Percentiles rank a stretch among this genome's conserved stretches.
Conservation (phyloP, 257 asterid species). For the Ehretia macrophylla region DNA sequence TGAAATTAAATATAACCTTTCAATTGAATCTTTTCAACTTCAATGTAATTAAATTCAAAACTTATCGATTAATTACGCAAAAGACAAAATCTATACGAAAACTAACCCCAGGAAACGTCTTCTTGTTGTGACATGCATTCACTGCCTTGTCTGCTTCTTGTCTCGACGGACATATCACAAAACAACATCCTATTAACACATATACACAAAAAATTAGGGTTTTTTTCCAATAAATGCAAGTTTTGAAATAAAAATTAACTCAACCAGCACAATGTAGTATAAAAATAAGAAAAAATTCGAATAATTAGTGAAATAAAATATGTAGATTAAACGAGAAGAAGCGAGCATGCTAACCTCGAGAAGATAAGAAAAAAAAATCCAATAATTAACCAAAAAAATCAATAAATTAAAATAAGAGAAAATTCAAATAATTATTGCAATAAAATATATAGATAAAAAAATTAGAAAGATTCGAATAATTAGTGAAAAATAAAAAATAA, state of each 20-base stretch:
- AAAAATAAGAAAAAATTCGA: conserved; percentile 1
- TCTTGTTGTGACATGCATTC: conserved; percentile 76
- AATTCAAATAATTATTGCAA: conserved; percentile 8
- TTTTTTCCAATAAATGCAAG: conserved; percentile 13
- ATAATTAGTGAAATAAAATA: neutral
- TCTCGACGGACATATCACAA: conserved; percentile 79
- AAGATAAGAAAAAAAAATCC: conserved; percentile 4
- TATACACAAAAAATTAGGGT: conserved; percentile 36
- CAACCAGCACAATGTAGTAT: conserved; percentile 42
- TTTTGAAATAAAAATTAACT: conserved; percentile 5
- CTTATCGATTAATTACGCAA: too few species aligned
- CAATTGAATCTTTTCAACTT: too few species aligned
- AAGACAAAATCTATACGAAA: too few species aligned
- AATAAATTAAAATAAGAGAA: too few species aligned
- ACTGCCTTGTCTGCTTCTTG: conserved; percentile 96
- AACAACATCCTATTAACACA: conserved; percentile 67
- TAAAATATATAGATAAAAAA: conserved; percentile 7
- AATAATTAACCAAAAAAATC: neutral
- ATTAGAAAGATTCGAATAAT: conserved; percentile 2
- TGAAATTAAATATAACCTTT: too few species aligned
- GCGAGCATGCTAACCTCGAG: too few species aligned
- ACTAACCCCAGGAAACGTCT: conserved; percentile 80
- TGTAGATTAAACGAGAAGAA: too few species aligned
- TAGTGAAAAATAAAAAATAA: neutral
- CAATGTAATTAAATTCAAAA: too few species aligned